Evolutionary conservation across 257 asterid species (phyloP).

Genomic region (Oldenlandia corymbosa): DNA sequence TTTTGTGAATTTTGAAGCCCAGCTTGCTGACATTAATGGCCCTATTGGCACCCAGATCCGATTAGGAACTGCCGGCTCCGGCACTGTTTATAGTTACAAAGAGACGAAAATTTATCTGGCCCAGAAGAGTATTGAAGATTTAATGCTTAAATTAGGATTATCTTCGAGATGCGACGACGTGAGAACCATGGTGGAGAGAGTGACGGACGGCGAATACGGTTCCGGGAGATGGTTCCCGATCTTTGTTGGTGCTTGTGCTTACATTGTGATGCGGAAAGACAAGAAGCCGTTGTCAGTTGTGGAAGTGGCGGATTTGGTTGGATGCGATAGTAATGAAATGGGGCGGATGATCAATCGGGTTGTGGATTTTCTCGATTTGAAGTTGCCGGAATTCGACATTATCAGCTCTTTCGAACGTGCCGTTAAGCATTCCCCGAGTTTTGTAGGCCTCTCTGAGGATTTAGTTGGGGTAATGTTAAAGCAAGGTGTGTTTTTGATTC

Average conservation of each 20-base stretch:
- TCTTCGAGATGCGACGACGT: conserved; percentile 36
- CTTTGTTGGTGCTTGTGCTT: conserved; percentile 66
- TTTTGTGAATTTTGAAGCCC: conserved; percentile 43
- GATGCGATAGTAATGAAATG: conserved; percentile 52
- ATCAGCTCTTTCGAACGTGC: conserved; percentile 44
- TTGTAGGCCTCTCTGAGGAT: conserved; percentile 34
- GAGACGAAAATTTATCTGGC: conserved; percentile 53
- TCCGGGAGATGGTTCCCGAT: conserved; percentile 64
- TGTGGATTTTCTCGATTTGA: conserved; percentile 45
- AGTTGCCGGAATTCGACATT: conserved; percentile 64
- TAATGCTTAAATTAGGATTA: conserved; percentile 38
- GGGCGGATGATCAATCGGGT: conserved; percentile 69
- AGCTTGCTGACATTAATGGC: conserved; percentile 50
- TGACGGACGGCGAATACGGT: conserved; percentile 66
- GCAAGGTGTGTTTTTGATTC: conserved; percentile 76
- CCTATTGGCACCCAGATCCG: conserved; percentile 41
- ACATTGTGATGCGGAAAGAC: conserved; percentile 62
- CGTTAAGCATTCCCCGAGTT: conserved; percentile 29
- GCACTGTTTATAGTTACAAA: conserved; percentile 34
- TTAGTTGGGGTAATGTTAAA: conserved; percentile 40
- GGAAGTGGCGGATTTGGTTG: conserved; percentile 42
- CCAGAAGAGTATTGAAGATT: conserved; percentile 43
- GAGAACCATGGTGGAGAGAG: conserved; percentile 31
- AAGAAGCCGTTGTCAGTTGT: conserved; percentile 39
- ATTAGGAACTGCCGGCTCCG: conserved; percentile 52